Base-by-base conservation (phyloP, 129 eudicot species). In the Arctium minus region DNA sequence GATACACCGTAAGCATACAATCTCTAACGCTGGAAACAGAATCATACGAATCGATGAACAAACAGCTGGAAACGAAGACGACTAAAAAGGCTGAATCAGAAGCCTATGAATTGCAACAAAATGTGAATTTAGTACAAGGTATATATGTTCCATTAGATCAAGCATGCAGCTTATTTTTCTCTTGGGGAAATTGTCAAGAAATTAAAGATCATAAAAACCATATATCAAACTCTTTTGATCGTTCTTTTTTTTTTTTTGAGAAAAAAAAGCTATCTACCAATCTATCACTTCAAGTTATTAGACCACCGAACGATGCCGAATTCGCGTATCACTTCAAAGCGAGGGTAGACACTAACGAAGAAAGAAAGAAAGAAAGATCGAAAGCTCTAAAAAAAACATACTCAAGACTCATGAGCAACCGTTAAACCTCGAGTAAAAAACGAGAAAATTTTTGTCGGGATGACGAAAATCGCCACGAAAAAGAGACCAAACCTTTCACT, bases 351-450 rank as follows among this genome's bases (percentile, higher is more conserved):
- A 27, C 73, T 67, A 71, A 81, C 65, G 65, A 67, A 53, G 74
- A 87, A 87, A 50, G 74, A 87, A 87, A 50, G 74, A 87, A 80
- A 70, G 37, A 72, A 38, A 46, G 68, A 56, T 73, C 62, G 44
- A 71, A 44, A 85, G 62, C 72, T 83, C 81, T 29, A 73, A 60
- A 78, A 60, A 78, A 75, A 64, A 53, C 72, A 35, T 80, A 85
- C 90, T 83, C 87, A 76, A 88, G 88, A 81, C 78, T 44, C 50
- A 35, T 80, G 67, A 15, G 38, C 74, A 48, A 84, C 60, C 48
- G 68, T 80, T 83, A 74, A 62, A 84, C 82, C 86, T 90, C 72
- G 85, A 88, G 91, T 88, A 77, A 80, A 77, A 84, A 79, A 22
- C 27, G 76, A 70, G 86, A 84, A 89, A 82, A 86, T 82, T 76